Base-by-base conservation (phyloP, 2,329 filamentous ascomycete species). In the Ampelomyces quisqualis region DNA sequence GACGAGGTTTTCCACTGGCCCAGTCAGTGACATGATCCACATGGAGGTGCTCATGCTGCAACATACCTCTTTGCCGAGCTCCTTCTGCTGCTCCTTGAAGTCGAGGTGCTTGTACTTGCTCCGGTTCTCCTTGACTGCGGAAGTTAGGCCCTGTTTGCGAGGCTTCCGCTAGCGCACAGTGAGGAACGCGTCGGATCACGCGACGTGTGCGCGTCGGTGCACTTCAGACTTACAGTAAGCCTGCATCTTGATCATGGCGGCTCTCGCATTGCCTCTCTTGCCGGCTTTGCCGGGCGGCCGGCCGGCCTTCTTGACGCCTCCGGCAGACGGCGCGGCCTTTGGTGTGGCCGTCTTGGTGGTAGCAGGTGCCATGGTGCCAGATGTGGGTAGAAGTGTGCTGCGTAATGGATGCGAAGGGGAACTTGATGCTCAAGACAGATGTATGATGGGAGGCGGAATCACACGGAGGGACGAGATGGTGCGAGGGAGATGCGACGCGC, bases 61-160 rank as follows among this genome's bases (percentile, higher is more conserved):
- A 34, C 33, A 8, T 26, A 64, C 65, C 38, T 62, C 53, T 47
- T 61, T 62, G 30, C 65, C 64, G 7, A 68, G 53, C 46, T 58
- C 60, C 53, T 68, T 67, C 44, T 67, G 62, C 43, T 67, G 61
- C 30, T 67, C 64, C 31, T 55, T 59, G 53, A 62, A 67, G 4
- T 55, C 47, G 24, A 67, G 45, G 11, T 58, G 45, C 46, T 65
- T 62, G 56, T 59, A 65, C 51, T 68, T 56, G 23, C 53, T 38
- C 20, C 65, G 64, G 41, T 68, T 57, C 38, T 60, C 54, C 38
- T 65, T 66, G 61, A 67, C 65, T 68, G 40, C 31, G 20, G 34
- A 28, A 19, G 37, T 62, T 35, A 62, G 57, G 35, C 15, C n/a
- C 17, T 20, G 11, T 20, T 19, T 15, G 35, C 17, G 34, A 30